phyloP scores from a whole-genome alignment of 257 asterid genomes.

The Galeopsis tetrahit region DNA sequence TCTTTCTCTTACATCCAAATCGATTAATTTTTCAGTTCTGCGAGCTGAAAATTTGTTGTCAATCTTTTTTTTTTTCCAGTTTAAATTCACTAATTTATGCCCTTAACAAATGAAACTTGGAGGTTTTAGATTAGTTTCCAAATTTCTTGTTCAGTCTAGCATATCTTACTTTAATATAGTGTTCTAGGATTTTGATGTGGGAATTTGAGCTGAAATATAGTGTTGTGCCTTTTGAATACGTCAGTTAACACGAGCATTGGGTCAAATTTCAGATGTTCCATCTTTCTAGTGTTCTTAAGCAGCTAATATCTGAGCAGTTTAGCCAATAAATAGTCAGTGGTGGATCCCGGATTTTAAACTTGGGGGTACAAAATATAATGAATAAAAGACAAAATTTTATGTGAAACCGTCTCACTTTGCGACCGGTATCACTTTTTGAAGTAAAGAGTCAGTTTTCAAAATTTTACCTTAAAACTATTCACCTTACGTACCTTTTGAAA shows the following conservation, averaged over 20 bases:
- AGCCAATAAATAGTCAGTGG: background rate
- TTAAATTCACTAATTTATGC: constrained; percentile 15
- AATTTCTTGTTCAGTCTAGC: constrained; percentile 7
- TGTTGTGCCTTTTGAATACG: background rate
- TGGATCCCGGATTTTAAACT: too few relatives aligned
- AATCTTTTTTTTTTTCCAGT: background rate
- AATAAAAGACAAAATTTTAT: too few relatives aligned
- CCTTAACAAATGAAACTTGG: constrained; percentile 15
- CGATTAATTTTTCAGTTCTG: background rate
- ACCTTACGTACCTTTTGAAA: too few relatives aligned
- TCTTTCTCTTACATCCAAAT: background rate
- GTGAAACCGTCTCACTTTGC: too few relatives aligned
- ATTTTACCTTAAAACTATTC: too few relatives aligned
- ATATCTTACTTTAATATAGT: constrained; percentile 5
- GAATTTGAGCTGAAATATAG: constrained; percentile 20
- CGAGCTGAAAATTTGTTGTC: constrained; percentile 13
- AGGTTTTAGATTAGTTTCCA: constrained; percentile 18
- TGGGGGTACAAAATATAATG: too few relatives aligned
- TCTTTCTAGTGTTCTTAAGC: constrained; percentile 1
- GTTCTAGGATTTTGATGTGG: constrained; percentile 11
- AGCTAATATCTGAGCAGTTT: constrained; percentile 10
- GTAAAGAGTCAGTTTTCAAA: too few relatives aligned
- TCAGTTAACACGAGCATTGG: background rate
- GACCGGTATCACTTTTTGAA: too few relatives aligned
- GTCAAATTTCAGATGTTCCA: background rate